phyloP scores from a whole-genome alignment of 805 yeast genomes.

The Cyberlindnera amylophila region DNA sequence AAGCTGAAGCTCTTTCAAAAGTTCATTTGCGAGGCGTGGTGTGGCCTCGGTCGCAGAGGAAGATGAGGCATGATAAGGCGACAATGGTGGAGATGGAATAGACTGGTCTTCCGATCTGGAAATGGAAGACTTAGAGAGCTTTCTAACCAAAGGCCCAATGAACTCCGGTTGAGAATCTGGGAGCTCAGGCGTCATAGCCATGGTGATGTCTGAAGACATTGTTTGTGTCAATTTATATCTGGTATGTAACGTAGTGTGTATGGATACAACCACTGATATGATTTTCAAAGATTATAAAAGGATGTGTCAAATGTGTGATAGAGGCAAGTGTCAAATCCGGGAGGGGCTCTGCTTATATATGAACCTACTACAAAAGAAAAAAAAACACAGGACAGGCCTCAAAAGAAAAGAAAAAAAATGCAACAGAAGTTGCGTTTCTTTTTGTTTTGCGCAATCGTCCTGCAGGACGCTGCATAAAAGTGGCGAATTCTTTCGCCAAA shows the following conservation, averaged over 20 bases:
- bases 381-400: background rate
- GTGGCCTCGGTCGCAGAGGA: slow-evolving; percentile 9
- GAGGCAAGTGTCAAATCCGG: background rate
- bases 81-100: slow-evolving; percentile 44
- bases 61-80: slow-evolving; percentile 33
- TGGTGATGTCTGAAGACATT: slow-evolving; percentile 17
- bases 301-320: background rate
- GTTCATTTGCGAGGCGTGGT: slow-evolving; percentile 13
- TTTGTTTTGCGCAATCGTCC: slow-evolving; percentile 11
- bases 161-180: slow-evolving; percentile 13
- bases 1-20: slow-evolving; percentile 21
- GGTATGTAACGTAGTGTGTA: background rate
- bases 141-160: slow-evolving; percentile 21
- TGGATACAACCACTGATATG: no score
- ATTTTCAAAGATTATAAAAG: background rate
- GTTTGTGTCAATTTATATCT: background rate
- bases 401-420: slow-evolving; percentile 2
- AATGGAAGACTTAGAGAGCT: slow-evolving; percentile 25
- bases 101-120: slow-evolving; percentile 26
- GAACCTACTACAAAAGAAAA: slow-evolving; percentile 1
- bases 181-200: slow-evolving; percentile 28
- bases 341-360: background rate
- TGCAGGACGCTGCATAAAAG: slow-evolving; percentile 7
- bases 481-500: slow-evolving; percentile 2
- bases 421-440: slow-evolving; percentile 7